Conservation (phyloP, 352 stramenopile species). For the Globisporangium uncinulatum region DNA sequence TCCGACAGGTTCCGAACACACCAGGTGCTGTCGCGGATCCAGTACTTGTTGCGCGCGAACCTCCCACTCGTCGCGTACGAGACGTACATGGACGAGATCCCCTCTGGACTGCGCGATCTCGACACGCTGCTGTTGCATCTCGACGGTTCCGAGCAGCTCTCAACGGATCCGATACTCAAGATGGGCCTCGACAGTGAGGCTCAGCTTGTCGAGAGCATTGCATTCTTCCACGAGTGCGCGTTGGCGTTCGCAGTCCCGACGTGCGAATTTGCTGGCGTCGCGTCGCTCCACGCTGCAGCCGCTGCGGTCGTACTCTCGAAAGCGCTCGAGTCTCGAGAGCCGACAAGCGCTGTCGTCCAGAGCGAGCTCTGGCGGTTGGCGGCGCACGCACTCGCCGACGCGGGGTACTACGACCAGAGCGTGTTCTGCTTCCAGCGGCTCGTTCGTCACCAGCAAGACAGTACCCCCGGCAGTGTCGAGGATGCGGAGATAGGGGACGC, state of each 20-base stretch:
- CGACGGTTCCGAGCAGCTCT: background rate
- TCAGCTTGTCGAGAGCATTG: background rate
- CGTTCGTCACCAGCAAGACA: background rate
- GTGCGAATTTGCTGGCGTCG: conserved; percentile 17
- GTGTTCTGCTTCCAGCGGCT: conserved; percentile 11
- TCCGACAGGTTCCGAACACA: background rate
- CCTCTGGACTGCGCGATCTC: background rate
- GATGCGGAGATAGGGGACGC: background rate
- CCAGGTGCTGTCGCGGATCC: conserved; percentile 28
- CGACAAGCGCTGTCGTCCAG: background rate
- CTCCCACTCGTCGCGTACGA: conserved; percentile 22
- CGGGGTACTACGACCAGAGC: conserved; percentile 25
- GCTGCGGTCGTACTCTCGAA: conserved; percentile 16
- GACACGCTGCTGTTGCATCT: conserved; percentile 20
- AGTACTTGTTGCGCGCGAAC: conserved; percentile 31
- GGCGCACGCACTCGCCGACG: conserved; percentile 11
- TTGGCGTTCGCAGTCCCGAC: conserved; percentile 7
- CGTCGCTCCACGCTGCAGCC: conserved; percentile 23
- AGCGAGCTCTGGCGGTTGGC: conserved; percentile 8
- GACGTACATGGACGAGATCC: conserved; percentile 19
- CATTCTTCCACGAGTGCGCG: background rate
- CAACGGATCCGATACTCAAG: no score
- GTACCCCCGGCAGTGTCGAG: background rate
- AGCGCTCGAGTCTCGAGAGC: background rate
- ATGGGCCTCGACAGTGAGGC: no score